Evolutionary conservation across 2,329 filamentous ascomycete species (phyloP).

Genomic region (Paraphoma chrysanthemicola): DNA sequence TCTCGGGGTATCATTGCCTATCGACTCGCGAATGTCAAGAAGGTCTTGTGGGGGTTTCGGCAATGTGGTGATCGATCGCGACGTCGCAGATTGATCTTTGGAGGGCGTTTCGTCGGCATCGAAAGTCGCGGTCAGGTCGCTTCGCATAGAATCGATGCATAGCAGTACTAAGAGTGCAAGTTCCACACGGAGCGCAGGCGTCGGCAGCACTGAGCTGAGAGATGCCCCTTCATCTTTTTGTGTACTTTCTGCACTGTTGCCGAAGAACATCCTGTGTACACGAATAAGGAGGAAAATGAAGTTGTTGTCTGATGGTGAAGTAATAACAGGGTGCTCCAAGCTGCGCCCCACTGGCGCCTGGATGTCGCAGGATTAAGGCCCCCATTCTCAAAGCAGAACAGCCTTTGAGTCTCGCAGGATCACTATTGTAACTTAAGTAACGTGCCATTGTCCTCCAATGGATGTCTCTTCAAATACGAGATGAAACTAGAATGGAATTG

Average conservation of each 20-base stretch:
- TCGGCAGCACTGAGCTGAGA: constrained; percentile 48
- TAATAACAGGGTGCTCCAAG: neutral
- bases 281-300: neutral
- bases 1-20: constrained; percentile 4
- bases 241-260: constrained; percentile 18
- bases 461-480: too few species aligned
- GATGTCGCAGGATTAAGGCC: neutral
- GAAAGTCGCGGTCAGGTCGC: constrained; percentile 33
- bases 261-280: constrained; percentile 22
- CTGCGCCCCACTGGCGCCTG: constrained; percentile 1
- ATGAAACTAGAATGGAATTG: too few species aligned
- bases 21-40: constrained; percentile 37
- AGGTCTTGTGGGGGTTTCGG: constrained; percentile 25
- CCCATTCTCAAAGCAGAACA: neutral
- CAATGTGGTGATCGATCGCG: constrained; percentile 7
- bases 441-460: too few species aligned
- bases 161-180: constrained; percentile 56
- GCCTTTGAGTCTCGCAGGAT: too few species aligned
- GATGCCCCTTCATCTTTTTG: constrained; percentile 37
- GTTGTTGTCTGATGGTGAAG: neutral
- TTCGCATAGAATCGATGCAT: constrained; percentile 54
- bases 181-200: constrained; percentile 51
- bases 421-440: too few species aligned
- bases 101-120: constrained; percentile 31
- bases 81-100: constrained; percentile 9